Evolutionary conservation across 768 basidiomycete genomes (phyloP).

Genomic region (Stropharia rugosoannulata): DNA sequence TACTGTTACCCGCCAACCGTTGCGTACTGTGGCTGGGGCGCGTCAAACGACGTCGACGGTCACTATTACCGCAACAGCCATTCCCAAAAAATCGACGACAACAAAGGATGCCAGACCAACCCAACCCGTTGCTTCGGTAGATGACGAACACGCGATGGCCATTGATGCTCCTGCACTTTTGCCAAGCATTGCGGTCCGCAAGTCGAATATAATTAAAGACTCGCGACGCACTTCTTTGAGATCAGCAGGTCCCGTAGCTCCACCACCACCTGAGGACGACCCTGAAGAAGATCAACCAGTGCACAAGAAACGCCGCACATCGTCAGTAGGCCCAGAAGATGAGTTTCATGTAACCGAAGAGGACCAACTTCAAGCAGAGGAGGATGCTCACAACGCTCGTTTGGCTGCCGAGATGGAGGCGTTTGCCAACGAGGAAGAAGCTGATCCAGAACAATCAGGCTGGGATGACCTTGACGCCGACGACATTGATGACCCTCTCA

Average conservation of each 20-base stretch:
- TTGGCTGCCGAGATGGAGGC: constrained; percentile 51
- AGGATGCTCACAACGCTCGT: constrained; percentile 41
- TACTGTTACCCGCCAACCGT: constrained; percentile 46
- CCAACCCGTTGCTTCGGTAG: constrained; percentile 19
- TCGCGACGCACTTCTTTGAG: constrained; percentile 20
- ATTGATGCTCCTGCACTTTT: constrained; percentile 44
- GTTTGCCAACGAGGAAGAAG: constrained; percentile 55
- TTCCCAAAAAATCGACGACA: constrained; percentile 28
- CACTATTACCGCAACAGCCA: constrained; percentile 15
- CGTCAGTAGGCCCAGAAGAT: constrained; percentile 65
- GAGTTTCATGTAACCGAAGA: constrained; percentile 32
- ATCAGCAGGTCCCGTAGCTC: constrained; percentile 12
- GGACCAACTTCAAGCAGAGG: constrained; percentile 36
- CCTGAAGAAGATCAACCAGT: constrained; percentile 59
- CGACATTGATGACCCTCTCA: constrained; percentile 90
- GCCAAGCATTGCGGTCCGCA: constrained; percentile 39
- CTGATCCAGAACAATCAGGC: constrained; percentile 57
- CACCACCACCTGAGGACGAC: constrained; percentile 29
- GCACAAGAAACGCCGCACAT: constrained; percentile 70
- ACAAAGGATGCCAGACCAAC: constrained; percentile 11
- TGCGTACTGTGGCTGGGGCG: constrained; percentile 48
- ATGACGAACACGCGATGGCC: constrained; percentile 54
- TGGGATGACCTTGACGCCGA: constrained; percentile 96
- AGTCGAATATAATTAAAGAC: constrained; percentile 34
- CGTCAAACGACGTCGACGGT: constrained; percentile 27